These are phyloP conservation scores for Circinella umbellata DNA, from an alignment of 371 early-diverging fungal genomes.

Conservation along the genomic window DNA sequence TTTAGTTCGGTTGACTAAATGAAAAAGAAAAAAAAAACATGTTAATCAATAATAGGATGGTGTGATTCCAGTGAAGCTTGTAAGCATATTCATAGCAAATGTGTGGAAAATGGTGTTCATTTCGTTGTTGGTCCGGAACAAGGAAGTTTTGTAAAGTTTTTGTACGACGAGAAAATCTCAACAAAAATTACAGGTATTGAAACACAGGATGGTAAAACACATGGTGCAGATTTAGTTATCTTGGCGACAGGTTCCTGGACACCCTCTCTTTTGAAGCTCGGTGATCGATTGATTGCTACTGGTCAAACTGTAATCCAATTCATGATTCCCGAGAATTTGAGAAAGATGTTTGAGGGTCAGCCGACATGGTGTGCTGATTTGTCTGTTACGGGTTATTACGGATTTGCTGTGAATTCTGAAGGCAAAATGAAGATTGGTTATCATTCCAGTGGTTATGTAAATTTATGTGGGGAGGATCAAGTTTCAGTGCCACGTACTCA, in stretches of 20 bases:
- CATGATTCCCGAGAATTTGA: constrained; percentile 15
- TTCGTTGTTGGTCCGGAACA: constrained; percentile 36
- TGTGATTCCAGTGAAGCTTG: constrained; percentile 40
- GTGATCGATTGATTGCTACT: constrained; percentile 40
- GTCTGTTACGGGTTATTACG: constrained; percentile 53
- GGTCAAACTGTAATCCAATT: constrained; percentile 62
- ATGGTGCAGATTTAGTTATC: constrained; percentile 43
- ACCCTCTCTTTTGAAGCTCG: constrained; percentile 48
- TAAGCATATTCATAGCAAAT: constrained; percentile 38
- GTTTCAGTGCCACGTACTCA: constrained; percentile 53
- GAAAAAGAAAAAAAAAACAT: background rate
- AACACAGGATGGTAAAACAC: constrained; percentile 45
- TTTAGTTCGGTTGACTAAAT: background rate
- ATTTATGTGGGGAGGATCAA: constrained; percentile 33
- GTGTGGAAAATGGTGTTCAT: constrained; percentile 36
- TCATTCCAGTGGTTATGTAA: constrained; percentile 52
- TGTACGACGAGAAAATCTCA: constrained; percentile 13
- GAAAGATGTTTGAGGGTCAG: constrained; percentile 17
- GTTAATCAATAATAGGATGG: constrained; percentile 31
- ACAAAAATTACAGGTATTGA: constrained; percentile 40
- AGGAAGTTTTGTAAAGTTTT: constrained; percentile 38
- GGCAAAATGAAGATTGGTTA: constrained; percentile 57
- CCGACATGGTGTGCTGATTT: constrained; percentile 61
- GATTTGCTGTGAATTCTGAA: constrained; percentile 53
- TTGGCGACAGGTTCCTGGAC: constrained; percentile 64